These are phyloP conservation scores for Ceratocystis colombiana DNA, from an alignment of 2,329 filamentous ascomycete species.

Conservation along the genomic window DNA sequence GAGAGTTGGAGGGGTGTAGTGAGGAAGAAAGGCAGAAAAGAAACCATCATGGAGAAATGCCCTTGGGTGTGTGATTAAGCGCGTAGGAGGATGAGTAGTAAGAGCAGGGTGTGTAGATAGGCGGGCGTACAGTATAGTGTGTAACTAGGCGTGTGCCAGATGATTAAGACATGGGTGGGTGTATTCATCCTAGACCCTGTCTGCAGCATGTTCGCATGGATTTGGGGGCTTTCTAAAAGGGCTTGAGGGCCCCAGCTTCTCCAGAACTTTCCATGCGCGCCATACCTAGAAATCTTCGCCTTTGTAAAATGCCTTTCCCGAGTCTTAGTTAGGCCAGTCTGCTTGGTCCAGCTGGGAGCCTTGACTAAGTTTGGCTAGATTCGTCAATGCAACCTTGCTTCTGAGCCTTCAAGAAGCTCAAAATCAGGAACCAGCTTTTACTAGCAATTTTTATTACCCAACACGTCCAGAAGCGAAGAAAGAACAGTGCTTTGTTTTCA, in stretches of 20 bases:
- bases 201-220: too few relatives aligned
- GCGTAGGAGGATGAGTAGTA: too few relatives aligned
- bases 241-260: not conserved
- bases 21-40: too few relatives aligned
- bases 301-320: not conserved
- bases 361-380: slow-evolving; percentile 1
- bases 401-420: not conserved
- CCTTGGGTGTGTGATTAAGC: too few relatives aligned
- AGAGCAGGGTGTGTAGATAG: too few relatives aligned
- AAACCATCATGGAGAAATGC: too few relatives aligned
- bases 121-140: too few relatives aligned
- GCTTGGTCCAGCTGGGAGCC: not conserved
- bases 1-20: too few relatives aligned
- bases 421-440: not conserved
- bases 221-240: not conserved
- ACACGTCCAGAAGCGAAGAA: not conserved
- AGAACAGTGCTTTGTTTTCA: not conserved
- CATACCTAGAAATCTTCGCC: not conserved
- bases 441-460: too few relatives aligned
- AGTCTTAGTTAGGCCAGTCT: not conserved
- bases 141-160: too few relatives aligned
- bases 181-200: too few relatives aligned
- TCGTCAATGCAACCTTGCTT: not conserved
- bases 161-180: too few relatives aligned
- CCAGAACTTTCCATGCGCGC: not conserved